Base-by-base conservation (phyloP, 192 early-diverging fungal genomes). In the Backusella parvicylindrica region DNA sequence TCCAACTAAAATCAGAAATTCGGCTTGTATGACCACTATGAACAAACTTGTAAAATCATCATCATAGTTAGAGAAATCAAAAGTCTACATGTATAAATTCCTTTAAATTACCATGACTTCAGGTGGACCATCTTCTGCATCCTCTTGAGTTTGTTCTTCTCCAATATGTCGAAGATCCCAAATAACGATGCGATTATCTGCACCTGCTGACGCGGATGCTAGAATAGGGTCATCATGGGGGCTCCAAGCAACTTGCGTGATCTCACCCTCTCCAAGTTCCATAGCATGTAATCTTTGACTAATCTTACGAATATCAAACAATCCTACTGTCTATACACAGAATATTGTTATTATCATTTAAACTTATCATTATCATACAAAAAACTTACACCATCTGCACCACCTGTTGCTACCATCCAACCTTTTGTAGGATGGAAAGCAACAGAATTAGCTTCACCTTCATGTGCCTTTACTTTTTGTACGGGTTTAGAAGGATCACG, bases 51-150 rank as follows among this genome's bases (percentile, higher is more conserved):
- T 21, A 53, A 11, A 65, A 66, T 28, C 1, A 69, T 15, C 16
- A 50, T 31, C 56, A 63, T 15, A 30, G n/a, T n/a, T n/a, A n/a
- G n/a, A n/a, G n/a, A n/a, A n/a, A n/a, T n/a, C 21, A 32, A 30
- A 53, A 23, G 26, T 26, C 65, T n/a, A 23, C 1, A 68, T n/a
- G 7, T 35, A 66, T 36, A 31, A 32, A 18, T 18, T 11, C 32
- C 28, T 35, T 12, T 9, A 28, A 28, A 9, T 76, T 84, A 92
- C 92, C 88, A 99, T 85, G 13, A 99, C 86, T 81, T 99, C 98
- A 16, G 98, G 96, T 43, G 96, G 97, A 11, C 98, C 98, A 81
- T 99, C 98, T 80, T 99, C 98, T 18, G 95, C 96, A 87, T 99
- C 98, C 79, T 99, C 98, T 21, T 96, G 89, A 1, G 94, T 92